Conservation (phyloP, 2,329 filamentous ascomycete species). For the Sclerotinia nivalis region DNA sequence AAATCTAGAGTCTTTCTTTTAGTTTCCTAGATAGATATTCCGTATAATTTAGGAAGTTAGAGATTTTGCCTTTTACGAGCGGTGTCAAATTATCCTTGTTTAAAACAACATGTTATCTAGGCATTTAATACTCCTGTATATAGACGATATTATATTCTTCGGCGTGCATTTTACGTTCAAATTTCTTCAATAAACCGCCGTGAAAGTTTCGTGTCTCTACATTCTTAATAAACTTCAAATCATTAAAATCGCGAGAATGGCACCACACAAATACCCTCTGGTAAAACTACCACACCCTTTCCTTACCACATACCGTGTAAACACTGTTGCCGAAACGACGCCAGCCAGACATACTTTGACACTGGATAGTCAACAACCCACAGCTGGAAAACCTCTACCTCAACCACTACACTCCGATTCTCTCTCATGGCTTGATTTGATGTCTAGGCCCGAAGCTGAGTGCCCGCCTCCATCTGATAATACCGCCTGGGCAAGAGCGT, state of each 20-base stretch:
- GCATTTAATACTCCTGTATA: neutral
- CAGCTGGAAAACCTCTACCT: slow-evolving; percentile 24
- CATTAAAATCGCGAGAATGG: neutral
- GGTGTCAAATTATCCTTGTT: slow-evolving; percentile 4
- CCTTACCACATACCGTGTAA: slow-evolving; percentile 32
- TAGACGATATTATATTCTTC: neutral
- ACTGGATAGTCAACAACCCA: slow-evolving; percentile 24
- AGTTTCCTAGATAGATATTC: neutral
- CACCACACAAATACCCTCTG: slow-evolving; percentile 28
- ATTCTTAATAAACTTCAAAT: neutral
- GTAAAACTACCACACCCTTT: slow-evolving; percentile 32
- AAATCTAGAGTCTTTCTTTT: neutral
- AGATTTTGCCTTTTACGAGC: neutral
- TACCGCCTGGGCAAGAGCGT: slow-evolving; percentile 42
- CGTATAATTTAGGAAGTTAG: neutral
- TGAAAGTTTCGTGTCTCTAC: neutral
- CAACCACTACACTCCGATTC: slow-evolving; percentile 39
- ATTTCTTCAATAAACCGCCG: neutral
- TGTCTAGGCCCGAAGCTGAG: slow-evolving; percentile 30
- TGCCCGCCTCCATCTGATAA: slow-evolving; percentile 40
- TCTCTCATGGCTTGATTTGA: slow-evolving; percentile 38
- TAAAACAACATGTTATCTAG: neutral
- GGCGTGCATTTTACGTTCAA: neutral
- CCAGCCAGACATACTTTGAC: slow-evolving; percentile 26
- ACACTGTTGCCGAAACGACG: slow-evolving; percentile 22